phyloP scores from a whole-genome alignment of 2,329 filamentous ascomycete species.

The Fusarium miscanthi region DNA sequence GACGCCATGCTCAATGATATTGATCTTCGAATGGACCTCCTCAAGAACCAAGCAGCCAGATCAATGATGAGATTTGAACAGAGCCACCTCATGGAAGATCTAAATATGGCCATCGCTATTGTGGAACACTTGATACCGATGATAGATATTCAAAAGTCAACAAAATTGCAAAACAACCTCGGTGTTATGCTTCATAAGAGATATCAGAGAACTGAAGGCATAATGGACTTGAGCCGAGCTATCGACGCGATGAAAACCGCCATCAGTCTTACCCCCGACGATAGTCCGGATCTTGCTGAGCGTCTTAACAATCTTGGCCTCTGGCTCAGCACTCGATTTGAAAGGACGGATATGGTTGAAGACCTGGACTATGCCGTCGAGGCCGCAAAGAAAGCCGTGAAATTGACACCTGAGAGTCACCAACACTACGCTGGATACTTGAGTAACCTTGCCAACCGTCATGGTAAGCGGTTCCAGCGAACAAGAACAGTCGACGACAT shows the following conservation, averaged over 20 bases:
- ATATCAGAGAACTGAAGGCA: background rate
- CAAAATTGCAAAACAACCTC: background rate
- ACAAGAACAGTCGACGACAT: background rate
- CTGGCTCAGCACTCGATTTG: background rate
- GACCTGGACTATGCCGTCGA: background rate
- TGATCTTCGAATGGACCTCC: background rate
- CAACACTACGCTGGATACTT: background rate
- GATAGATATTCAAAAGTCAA: accelerated
- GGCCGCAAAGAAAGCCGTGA: background rate
- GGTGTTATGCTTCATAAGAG: background rate
- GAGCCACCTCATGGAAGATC: background rate
- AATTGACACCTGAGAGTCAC: background rate
- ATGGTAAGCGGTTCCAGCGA: background rate
- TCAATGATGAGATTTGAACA: background rate
- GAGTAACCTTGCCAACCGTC: background rate
- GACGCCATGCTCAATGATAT: background rate
- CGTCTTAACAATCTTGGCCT: background rate
- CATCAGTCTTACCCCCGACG: accelerated
- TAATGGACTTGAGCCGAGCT: background rate
- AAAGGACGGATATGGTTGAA: background rate
- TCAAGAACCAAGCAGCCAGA: background rate
- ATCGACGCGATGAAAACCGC: background rate
- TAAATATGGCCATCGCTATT: background rate
- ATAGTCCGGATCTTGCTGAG: background rate
- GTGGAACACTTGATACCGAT: background rate